Percentiles rank a stretch among this genome's conserved stretches.
Conservation (phyloP, 495 filamentous ascomycete genomes). For the Rhypophila decipiens region DNA sequence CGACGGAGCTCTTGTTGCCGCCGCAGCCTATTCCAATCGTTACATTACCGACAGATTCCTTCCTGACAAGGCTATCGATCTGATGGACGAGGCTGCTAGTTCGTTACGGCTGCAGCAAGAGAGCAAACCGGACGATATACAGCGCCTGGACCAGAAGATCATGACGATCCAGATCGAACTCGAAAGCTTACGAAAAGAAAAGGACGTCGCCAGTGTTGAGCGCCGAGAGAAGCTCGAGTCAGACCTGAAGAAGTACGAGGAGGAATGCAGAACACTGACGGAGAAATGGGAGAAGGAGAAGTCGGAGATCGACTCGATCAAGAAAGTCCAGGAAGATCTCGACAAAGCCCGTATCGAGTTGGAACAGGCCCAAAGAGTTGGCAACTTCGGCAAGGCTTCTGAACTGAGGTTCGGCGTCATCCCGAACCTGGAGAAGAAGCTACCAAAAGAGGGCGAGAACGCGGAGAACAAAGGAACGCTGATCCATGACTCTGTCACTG, state of each 20-base stretch:
- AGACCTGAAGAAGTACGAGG: constrained; percentile 65
- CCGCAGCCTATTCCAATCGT: constrained; percentile 85
- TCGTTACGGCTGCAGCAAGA: constrained; percentile 89
- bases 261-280: constrained; percentile 59
- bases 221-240: constrained; percentile 78
- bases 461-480: constrained; percentile 46
- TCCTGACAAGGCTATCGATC: constrained; percentile 93
- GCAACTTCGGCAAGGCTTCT: constrained; percentile 84
- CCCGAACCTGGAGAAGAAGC: constrained; percentile 66
- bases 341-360: constrained; percentile 80
- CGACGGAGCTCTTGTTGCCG: constrained; percentile 84
- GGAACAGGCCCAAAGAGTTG: constrained; percentile 79
- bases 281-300: constrained; percentile 88
- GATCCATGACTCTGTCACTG: constrained; percentile 86
- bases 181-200: constrained; percentile 92
- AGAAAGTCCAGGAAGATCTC: constrained; percentile 75
- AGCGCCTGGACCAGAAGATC: constrained; percentile 84
- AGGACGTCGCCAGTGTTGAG: constrained; percentile 78
- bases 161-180: constrained; percentile 97
- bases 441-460: constrained; percentile 67
- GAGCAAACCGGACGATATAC: constrained; percentile 90
- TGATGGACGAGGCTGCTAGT: constrained; percentile 94
- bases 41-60: constrained; percentile 96
- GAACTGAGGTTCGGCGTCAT: constrained; percentile 84
- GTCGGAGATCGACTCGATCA: constrained; percentile 74